Evolutionary conservation across 257 asterid genomes (phyloP).

Genomic region (Solanum clarkiae): DNA sequence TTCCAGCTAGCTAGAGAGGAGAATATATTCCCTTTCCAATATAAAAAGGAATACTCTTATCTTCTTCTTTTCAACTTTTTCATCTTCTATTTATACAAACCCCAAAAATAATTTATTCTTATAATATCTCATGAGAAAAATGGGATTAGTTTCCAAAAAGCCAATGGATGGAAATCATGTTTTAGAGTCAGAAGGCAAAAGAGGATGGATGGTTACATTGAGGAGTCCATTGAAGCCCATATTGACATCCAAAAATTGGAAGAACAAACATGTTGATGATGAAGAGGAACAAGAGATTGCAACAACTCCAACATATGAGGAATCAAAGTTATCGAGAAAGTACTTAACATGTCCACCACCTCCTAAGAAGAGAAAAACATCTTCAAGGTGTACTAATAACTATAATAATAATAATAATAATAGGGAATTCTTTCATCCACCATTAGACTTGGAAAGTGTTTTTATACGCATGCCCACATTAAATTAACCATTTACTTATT

Average conservation of each 20-base stretch:
- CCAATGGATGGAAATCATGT: slow-evolving; percentile 3
- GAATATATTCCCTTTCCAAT: slow-evolving; percentile 9
- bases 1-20: not conserved
- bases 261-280: slow-evolving; percentile 5
- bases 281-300: slow-evolving; percentile 1
- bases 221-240: slow-evolving; percentile 20
- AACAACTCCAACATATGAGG: slow-evolving; percentile 31
- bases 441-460: slow-evolving; percentile 18
- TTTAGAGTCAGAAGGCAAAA: slow-evolving; percentile 7
- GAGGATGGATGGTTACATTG: slow-evolving; percentile 19
- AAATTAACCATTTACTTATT: not conserved
- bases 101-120: not conserved
- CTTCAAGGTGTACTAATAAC: slow-evolving; percentile 12
- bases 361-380: slow-evolving; percentile 29
- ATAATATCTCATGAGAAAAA: not conserved
- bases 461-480: slow-evolving; percentile 4
- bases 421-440: slow-evolving; percentile 24
- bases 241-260: not conserved
- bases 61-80: not conserved
- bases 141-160: not conserved
- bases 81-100: not conserved
- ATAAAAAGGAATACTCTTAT: not conserved
- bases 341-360: slow-evolving; percentile 25
- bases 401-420: not conserved
- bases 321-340: slow-evolving; percentile 13